Base-by-base conservation (phyloP, 306 rosid genomes). In the Hippophae rhamnoides region DNA sequence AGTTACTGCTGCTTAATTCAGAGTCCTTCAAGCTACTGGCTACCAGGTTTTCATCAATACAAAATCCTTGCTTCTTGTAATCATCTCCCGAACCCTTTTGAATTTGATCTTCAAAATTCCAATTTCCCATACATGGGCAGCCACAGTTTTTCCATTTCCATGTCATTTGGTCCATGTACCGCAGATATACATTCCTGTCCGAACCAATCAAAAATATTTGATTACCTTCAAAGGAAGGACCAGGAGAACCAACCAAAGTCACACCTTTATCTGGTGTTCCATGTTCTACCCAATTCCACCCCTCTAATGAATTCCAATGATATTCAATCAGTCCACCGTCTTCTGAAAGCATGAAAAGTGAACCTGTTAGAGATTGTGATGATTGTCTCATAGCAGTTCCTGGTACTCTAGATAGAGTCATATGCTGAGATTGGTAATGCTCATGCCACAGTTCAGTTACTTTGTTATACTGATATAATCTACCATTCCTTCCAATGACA, bases 211-310 rank as follows among this genome's bases (percentile, higher is more conserved):
- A 73, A 69, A 90, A 84, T 52, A 85, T 70, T 69, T 84, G 86
- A 69, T 72, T 87, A 5, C 83, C 86, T 60, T 79, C 76, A 57
- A 90, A 76, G 69, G 82, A 79, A n/a, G 97, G 97, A 46, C 97
- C 94, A 3, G 94, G 86, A 48, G 90, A 76, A 48, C 82, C 84
- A 60, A 79, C 73, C 47, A 90, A 62, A 13, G 75, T 78, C 44
- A 85, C 94, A 56, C 78, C 95, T 65, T 71, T 81, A 74, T 78
- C 63, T 14, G 97, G 97, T 64, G 83, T 80, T 66, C 97, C 97
- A 69, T 90, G 97, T 56, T 90, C 97, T 41, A 90, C 77, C 97
- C 97, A 90, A 40, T 81, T 82, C 97, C 97, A 90, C 43, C 90
- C 92, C 31, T 83, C 69, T 76, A 79, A 68, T 54, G 84, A 18